These are phyloP conservation scores for Dispira parvispora DNA, from an alignment of 192 early-diverging fungal genomes.

Conservation along the genomic window DNA sequence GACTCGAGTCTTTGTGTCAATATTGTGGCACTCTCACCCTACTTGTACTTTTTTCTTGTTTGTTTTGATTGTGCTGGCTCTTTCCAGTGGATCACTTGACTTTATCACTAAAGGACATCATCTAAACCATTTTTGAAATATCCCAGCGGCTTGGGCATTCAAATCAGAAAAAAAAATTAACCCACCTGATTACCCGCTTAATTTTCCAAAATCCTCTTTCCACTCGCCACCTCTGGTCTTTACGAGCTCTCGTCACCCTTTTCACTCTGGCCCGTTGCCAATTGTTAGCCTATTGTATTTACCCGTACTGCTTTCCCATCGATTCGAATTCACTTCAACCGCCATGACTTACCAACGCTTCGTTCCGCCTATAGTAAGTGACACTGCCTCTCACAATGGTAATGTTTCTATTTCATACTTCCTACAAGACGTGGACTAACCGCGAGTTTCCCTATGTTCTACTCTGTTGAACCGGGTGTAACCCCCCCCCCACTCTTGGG, in stretches of 20 bases:
- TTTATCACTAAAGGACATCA: too few relatives aligned
- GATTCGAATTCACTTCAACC: background rate
- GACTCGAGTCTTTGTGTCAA: too few relatives aligned
- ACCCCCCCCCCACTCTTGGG: background rate
- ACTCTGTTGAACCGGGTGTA: background rate
- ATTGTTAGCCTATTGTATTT: background rate
- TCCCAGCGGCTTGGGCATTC: too few relatives aligned
- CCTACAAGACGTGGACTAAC: background rate
- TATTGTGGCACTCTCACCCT: too few relatives aligned
- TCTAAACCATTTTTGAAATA: too few relatives aligned
- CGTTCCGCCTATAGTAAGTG: slow-evolving; percentile 53
- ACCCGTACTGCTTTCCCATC: background rate
- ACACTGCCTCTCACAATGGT: background rate
- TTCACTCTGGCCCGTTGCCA: background rate
- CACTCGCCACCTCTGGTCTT: background rate
- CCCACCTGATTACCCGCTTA: background rate
- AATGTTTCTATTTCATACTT: slow-evolving; percentile 1
- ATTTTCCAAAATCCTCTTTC: background rate
- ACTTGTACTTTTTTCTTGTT: too few relatives aligned
- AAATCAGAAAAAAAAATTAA: background rate
- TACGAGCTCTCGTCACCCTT: background rate
- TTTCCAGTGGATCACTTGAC: too few relatives aligned
- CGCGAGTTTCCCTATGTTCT: background rate
- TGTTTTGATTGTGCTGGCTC: too few relatives aligned
- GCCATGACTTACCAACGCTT: slow-evolving; percentile 54